A percentile compares a stretch with the other conserved stretches of the same genome.
phyloP scores from a whole-genome alignment of 1,284 basidiomycete species.

The Gomphus bonarii region DNA sequence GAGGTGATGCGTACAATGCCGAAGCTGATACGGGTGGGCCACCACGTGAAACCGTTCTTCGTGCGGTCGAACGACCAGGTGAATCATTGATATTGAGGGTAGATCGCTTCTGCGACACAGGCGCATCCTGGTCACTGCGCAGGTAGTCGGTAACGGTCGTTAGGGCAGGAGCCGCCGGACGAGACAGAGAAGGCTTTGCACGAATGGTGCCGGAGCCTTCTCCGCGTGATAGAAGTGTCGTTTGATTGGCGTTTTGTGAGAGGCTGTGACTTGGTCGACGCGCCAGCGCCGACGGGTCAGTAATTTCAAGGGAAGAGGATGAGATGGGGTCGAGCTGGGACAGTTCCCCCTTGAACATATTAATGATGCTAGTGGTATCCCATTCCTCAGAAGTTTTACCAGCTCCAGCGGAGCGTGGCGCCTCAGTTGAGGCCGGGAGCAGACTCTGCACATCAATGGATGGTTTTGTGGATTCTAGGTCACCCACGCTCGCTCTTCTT shows the following conservation, averaged over 20 bases:
- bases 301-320: conserved; percentile 42
- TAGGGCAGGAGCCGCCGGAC: neutral
- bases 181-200: neutral
- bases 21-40: neutral
- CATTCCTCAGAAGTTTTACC: conserved; percentile 11
- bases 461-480: conserved; percentile 45
- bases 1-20: neutral
- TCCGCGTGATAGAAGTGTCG: conserved; percentile 5
- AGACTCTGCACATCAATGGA: neutral
- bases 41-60: neutral
- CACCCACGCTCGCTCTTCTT: conserved; percentile 66
- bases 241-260: neutral
- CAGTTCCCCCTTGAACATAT: conserved; percentile 60
- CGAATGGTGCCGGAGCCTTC: conserved; percentile 9
- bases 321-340: conserved; percentile 50
- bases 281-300: conserved; percentile 46
- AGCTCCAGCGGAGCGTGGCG: neutral
- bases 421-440: neutral
- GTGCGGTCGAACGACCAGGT: neutral
- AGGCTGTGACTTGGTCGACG: neutral
- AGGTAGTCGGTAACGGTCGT: neutral
- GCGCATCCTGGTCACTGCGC: neutral
- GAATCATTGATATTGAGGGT: neutral
- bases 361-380: conserved; percentile 50
- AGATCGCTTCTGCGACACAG: neutral